Percentiles rank a stretch among this genome's conserved stretches.
These are phyloP conservation scores for Pilaira anomala DNA, from an alignment of 192 early-diverging fungal genomes.

Conservation along the genomic window DNA sequence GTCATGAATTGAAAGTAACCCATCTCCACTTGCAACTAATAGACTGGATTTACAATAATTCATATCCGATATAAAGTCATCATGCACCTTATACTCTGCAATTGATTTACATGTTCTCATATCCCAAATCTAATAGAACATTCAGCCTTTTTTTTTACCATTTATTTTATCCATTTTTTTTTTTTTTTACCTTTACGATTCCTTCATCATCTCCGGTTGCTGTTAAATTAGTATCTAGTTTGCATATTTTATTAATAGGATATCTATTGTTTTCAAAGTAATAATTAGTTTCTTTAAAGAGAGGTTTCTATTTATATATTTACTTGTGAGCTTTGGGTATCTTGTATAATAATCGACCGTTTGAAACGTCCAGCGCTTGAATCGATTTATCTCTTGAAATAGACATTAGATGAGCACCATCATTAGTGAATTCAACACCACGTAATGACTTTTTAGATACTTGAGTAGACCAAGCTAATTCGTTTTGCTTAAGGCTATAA, in stretches of 20 bases:
- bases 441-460: constrained; percentile 85
- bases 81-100: constrained; percentile 77
- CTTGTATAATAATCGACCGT: constrained; percentile 66
- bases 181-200: constrained; percentile 62
- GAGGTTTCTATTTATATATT: too few relatives aligned
- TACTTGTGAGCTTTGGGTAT: constrained; percentile 86
- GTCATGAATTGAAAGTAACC: constrained; percentile 85
- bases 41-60: constrained; percentile 73
- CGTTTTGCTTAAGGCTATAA: constrained; percentile 33
- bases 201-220: constrained; percentile 95
- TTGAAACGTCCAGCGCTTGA: constrained; percentile 71
- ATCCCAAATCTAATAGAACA: constrained; percentile 81
- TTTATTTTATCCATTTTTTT: background rate
- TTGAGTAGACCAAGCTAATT: constrained; percentile 46
- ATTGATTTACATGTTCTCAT: constrained; percentile 67
- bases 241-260: constrained; percentile 74
- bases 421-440: constrained; percentile 76
- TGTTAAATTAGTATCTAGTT: constrained; percentile 67
- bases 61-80: constrained; percentile 92
- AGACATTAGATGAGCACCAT: constrained; percentile 47
- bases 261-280: too few relatives aligned
- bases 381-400: constrained; percentile 87
- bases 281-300: too few relatives aligned
- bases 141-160: background rate
- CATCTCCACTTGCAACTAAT: constrained; percentile 87